Base-by-base conservation (phyloP, 2,329 filamentous ascomycete species). In the Colletotrichum lupini region DNA sequence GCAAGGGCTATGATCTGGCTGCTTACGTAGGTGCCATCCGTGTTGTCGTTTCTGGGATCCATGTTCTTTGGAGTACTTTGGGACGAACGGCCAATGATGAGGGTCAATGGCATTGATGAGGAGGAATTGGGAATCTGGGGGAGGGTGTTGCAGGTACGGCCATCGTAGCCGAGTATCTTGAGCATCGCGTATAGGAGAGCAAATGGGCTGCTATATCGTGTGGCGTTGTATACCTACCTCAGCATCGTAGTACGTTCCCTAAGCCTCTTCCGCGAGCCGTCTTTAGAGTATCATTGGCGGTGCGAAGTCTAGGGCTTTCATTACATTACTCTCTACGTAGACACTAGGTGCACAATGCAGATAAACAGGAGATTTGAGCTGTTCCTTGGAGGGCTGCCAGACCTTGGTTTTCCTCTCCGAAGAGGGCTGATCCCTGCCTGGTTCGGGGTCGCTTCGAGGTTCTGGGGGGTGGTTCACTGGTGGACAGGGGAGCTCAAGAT, bases 401-500 rank as follows among this genome's bases (percentile, higher is more conserved):
- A 49, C 70, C 70, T 73, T 73, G 70, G 9, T 70, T 70, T 59
- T 35, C 11, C n/a, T 52, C 46, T 35, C 14, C 16, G 42, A 22
- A 49, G 37, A 22, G 9, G 55, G 59, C 30, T 58, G 67, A 70
- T 73, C 70, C 46, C 19, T 64, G 16, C 55, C 67, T 26, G 3
- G 24, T 68, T 56, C 22, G 35, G 59, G 53, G 30, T 55, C 70
- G 67, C 70, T 55, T 60, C 55, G 42, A 70, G 19, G 32, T 24
- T 55, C 46, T 52, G 55, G 30, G 37, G 37, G 37, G 37, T 42
- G 37, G 37, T 42, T 42, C 37, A 16, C 37, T 11, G 14, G 55
- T 11, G 19, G 66, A 63, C 59, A 60, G 60, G 70, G 70, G 42
- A 35, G 2, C 70, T 56, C 46, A 65, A 73, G 59, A 64, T 65